Percentiles rank a stretch among this genome's conserved stretches.
These are phyloP conservation scores for Geotrichum australiense DNA, from an alignment of 1,139 yeast genomes.

Conservation along the genomic window DNA sequence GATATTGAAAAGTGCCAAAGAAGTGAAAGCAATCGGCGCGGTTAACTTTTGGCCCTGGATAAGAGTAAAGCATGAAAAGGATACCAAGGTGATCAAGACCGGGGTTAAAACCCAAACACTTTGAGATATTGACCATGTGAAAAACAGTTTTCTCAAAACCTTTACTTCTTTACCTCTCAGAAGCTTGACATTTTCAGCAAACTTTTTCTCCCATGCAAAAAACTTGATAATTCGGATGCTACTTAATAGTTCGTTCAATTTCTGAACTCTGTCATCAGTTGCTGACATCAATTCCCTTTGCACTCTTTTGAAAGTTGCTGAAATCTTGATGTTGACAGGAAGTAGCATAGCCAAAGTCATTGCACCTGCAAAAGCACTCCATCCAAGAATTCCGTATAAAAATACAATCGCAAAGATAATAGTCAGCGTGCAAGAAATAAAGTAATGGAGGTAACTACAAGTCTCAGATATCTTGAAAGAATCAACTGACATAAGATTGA, in stretches of 20 bases:
- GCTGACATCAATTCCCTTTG: constrained; percentile 69
- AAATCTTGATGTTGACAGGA: constrained; percentile 68
- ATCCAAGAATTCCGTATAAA: constrained; percentile 68
- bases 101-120: constrained; percentile 79
- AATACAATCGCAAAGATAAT: constrained; percentile 58
- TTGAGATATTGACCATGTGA: constrained; percentile 60
- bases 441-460: constrained; percentile 79
- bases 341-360: constrained; percentile 52
- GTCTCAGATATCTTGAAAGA: constrained; percentile 83
- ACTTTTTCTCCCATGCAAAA: constrained; percentile 93
- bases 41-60: constrained; percentile 65
- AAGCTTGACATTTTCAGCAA: constrained; percentile 61
- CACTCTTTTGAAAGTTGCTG: constrained; percentile 52
- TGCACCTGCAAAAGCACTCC: constrained; percentile 86
- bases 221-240: constrained; percentile 89
- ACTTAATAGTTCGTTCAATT: constrained; percentile 87
- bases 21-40: constrained; percentile 88
- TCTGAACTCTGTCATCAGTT: constrained; percentile 87
- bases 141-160: constrained; percentile 51
- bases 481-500: constrained; percentile 92
- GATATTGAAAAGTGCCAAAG: constrained; percentile 76
- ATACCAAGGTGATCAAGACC: constrained; percentile 64
- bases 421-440: constrained; percentile 68
- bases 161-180: constrained; percentile 68
- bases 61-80: constrained; percentile 74